Conservation (phyloP, 2,329 filamentous ascomycete genomes). For the Fonsecaea pedrosoi region DNA sequence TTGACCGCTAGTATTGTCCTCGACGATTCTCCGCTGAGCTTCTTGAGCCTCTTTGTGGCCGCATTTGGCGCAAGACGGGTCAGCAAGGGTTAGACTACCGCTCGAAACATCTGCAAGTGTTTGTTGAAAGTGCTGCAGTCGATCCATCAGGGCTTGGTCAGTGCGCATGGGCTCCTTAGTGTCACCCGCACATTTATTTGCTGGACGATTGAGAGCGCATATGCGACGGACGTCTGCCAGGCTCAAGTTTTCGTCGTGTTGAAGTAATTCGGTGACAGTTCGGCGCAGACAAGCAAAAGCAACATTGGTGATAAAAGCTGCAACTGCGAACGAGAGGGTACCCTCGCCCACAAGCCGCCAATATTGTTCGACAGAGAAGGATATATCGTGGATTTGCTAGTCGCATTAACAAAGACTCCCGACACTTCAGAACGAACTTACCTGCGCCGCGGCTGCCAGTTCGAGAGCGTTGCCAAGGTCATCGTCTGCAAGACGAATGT, state of each 20-base stretch:
- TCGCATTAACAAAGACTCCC: conserved; percentile 16
- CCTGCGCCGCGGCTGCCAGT: conserved; percentile 35
- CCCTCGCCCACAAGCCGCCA: conserved; percentile 40
- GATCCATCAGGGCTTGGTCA: conserved; percentile 17
- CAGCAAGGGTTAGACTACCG: not conserved
- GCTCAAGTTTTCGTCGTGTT: conserved; percentile 33
- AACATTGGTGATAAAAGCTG: conserved; percentile 40
- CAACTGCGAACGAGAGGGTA: conserved; percentile 33
- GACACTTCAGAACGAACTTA: conserved; percentile 21
- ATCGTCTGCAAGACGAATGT: conserved; percentile 38
- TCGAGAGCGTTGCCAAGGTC: conserved; percentile 38
- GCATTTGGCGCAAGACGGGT: conserved; percentile 25
- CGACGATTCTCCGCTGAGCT: conserved; percentile 16
- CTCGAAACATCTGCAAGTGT: conserved; percentile 23
- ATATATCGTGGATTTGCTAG: conserved; percentile 32
- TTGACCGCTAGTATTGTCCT: not conserved
- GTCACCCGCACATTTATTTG: not conserved
- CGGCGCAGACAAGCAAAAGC: conserved; percentile 37
- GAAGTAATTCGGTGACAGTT: conserved; percentile 32
- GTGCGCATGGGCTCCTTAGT: conserved; percentile 11
- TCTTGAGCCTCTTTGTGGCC: conserved; percentile 34
- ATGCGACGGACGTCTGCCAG: conserved; percentile 26
- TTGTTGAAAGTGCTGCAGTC: conserved; percentile 30
- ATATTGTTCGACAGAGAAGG: conserved; percentile 25
- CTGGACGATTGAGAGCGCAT: conserved; percentile 24